Percentiles rank a stretch among this genome's conserved stretches.
Conservation (phyloP, 2,329 filamentous ascomycete genomes). For the Claviceps quebecensis region DNA sequence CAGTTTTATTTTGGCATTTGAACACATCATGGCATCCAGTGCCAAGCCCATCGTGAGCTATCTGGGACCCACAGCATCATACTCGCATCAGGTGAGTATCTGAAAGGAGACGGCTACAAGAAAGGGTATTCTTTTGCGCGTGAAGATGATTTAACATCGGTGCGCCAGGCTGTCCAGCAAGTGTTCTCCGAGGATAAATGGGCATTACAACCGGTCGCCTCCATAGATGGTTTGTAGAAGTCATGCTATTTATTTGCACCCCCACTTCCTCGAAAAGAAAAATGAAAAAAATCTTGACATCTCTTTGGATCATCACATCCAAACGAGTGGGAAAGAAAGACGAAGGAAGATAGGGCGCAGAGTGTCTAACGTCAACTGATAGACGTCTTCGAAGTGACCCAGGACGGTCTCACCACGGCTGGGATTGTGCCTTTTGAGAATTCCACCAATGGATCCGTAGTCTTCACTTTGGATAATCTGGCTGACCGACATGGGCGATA, state of each 20-base stretch:
- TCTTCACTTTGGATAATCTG: conserved; percentile 79
- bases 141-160: conserved; percentile 8
- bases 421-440: conserved; percentile 95
- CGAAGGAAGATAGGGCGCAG: no score
- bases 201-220: conserved; percentile 34
- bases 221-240: conserved; percentile 30
- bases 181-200: conserved; percentile 34
- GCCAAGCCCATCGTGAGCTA: conserved; percentile 31
- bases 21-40: conserved; percentile 13
- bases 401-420: conserved; percentile 46
- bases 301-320: neutral
- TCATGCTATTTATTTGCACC: neutral
- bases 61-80: conserved; percentile 34
- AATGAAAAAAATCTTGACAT: neutral
- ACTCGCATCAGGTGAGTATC: conserved; percentile 34
- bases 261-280: neutral
- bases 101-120: neutral
- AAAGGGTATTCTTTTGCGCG: no score
- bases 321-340: neutral
- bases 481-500: conserved; percentile 56
- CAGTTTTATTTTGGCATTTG: neutral
- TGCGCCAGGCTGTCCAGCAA: conserved; percentile 28
- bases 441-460: conserved; percentile 83
- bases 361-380: neutral
- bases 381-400: conserved; percentile 73